Conservation (phyloP, 2,329 filamentous ascomycete species). For the Emergomyces africanus region DNA sequence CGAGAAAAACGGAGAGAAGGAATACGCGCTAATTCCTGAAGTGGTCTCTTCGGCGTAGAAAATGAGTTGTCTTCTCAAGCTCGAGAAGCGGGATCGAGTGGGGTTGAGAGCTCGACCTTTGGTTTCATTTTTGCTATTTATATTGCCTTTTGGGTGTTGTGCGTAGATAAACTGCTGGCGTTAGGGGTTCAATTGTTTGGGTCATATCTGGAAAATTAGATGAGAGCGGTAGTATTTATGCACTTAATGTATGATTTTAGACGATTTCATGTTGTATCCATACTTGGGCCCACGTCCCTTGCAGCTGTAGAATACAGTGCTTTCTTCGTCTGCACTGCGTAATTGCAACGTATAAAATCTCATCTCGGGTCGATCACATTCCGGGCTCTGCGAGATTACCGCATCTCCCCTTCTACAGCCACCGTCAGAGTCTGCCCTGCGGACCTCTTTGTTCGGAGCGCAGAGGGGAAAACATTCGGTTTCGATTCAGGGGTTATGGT, state of each 20-base stretch:
- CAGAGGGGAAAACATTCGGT: slow-evolving; percentile 76
- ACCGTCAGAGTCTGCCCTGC: slow-evolving; percentile 69
- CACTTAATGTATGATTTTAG: not conserved
- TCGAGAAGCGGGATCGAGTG: not conserved
- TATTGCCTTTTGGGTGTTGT: not conserved
- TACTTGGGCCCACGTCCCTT: slow-evolving; percentile 69
- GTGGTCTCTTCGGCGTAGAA: slow-evolving; percentile 16
- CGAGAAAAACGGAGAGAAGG: slow-evolving; percentile 73
- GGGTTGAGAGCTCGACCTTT: not conserved
- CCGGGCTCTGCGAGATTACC: slow-evolving; percentile 54
- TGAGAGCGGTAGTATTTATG: not conserved
- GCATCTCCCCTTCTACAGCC: slow-evolving; percentile 63
- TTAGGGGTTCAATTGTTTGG: slow-evolving; percentile 15
- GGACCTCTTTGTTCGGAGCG: slow-evolving; percentile 76
- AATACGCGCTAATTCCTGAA: slow-evolving; percentile 84
- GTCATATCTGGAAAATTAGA: slow-evolving; percentile 15
- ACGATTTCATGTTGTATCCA: not conserved
- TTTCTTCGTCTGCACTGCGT: slow-evolving; percentile 87
- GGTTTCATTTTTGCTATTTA: not conserved
- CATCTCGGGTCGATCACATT: slow-evolving; percentile 72
- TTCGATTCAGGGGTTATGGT: slow-evolving; percentile 75
- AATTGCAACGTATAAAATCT: slow-evolving; percentile 75
- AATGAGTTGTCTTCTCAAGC: not conserved
- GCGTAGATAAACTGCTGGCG: not conserved
- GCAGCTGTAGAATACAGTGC: slow-evolving; percentile 81